Percentiles rank a stretch among this genome's conserved stretches.
These are phyloP conservation scores for Ophiostoma quercus DNA, from an alignment of 2,329 filamentous ascomycete genomes.

Conservation along the genomic window DNA sequence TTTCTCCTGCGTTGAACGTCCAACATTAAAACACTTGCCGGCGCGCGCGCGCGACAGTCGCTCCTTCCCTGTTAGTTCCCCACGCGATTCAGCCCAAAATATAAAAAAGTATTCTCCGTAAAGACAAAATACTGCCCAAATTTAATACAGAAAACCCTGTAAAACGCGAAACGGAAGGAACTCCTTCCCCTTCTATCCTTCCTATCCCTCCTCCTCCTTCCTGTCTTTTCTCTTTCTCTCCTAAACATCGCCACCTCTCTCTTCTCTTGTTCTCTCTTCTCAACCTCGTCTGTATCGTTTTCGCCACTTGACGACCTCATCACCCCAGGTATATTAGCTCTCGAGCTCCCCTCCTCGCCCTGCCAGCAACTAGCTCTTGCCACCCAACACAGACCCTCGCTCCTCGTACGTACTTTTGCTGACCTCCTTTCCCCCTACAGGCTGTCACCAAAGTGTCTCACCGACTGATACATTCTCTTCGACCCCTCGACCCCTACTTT, in stretches of 20 bases:
- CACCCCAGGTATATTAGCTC: neutral
- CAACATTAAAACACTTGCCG: neutral
- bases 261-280: neutral
- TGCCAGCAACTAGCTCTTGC: neutral
- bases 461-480: neutral
- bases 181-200: neutral
- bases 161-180: neutral
- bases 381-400: neutral
- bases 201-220: neutral
- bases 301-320: neutral
- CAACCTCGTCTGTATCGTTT: neutral
- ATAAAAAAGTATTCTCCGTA: neutral
- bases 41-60: neutral
- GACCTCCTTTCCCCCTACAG: neutral
- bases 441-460: neutral
- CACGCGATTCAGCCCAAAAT: neutral
- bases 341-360: neutral
- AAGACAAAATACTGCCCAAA: neutral
- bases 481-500: neutral
- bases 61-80: constrained; percentile 3
- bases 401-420: neutral
- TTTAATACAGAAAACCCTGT: neutral
- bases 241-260: neutral
- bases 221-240: constrained; percentile 22
- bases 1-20: no score